Evolutionary conservation across 2,329 filamentous ascomycete genomes (phyloP), one percentile per base, ranked within the genome.

Genomic region (Daldinia sp.): DNA sequence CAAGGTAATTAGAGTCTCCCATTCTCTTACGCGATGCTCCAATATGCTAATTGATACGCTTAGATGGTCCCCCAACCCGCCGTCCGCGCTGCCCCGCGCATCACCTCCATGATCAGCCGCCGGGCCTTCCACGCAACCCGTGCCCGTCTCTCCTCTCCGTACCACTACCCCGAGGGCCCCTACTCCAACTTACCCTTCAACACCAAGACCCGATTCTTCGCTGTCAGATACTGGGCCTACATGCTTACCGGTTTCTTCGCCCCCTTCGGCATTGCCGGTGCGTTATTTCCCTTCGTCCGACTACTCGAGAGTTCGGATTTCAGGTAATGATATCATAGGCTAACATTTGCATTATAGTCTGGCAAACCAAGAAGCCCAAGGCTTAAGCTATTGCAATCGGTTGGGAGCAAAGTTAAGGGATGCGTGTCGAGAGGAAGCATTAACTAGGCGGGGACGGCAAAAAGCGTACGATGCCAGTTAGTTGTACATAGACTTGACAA

Each of bases 101-200:
- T 90, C 80, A 89, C 90, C 79, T 84, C 87, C 74, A 82, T 90
- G 80, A 86, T 94, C 85, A 88, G 91, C 88, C 93, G 94, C 86
- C 94, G 96, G 83, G 93, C 92, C 85, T 98, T 99, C 91, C 92
- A 94, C 83, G 90, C 93, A 79, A 97, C 95, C 81, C 93, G 93
- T 79, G 84, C 92, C 81, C 93, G 93, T 82, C 85, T 97, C 81
- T 89, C 87, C 77, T 97, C 93, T 81, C 94, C 94, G 73, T 98
- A 97, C 91, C 96, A 99, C 88, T 99, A 99, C 87, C 92, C 95
- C 77, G 95, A 98, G 87, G 96, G 95, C 74, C 93, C 95, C 79
- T 92, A 93, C 84, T 91, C 88, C 87, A 98, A 98, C 89, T 84
- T 99, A 74, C 96, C 96, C 74, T 99, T 99, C 90, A 97, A 99